phyloP scores from a whole-genome alignment of 2,329 filamentous ascomycete species.

The Malbranchea cinnamomea region DNA sequence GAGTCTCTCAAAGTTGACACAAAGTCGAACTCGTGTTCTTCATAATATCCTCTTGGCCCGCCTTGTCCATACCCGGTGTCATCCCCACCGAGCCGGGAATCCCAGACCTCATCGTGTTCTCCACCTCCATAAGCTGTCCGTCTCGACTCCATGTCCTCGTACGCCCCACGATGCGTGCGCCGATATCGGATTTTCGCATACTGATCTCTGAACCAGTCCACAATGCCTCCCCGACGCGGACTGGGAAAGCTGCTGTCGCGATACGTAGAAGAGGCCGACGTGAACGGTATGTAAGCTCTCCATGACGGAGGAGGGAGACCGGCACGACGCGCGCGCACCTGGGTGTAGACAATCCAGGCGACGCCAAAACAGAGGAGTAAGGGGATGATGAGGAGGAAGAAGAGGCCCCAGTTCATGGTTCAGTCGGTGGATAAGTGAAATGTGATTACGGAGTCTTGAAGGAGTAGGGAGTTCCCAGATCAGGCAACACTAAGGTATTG shows the following conservation, averaged over 20 bases:
- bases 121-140: constrained; percentile 32
- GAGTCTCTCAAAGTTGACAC: constrained; percentile 18
- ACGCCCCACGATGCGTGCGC: constrained; percentile 54
- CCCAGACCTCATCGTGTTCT: constrained; percentile 79
- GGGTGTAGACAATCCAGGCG: constrained; percentile 57
- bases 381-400: constrained; percentile 59
- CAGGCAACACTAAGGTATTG: no score
- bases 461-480: no score
- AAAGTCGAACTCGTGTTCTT: constrained; percentile 58
- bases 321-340: constrained; percentile 55
- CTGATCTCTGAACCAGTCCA: constrained; percentile 59
- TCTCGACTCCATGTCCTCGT: constrained; percentile 41
- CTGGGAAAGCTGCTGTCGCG: constrained; percentile 27
- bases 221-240: constrained; percentile 46
- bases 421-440: not conserved
- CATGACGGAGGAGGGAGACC: constrained; percentile 56
- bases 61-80: constrained; percentile 44
- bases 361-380: constrained; percentile 41
- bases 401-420: constrained; percentile 43
- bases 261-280: constrained; percentile 32
- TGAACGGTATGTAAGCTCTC: constrained; percentile 57
- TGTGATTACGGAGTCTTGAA: not conserved
- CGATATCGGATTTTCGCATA: constrained; percentile 48
- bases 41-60: constrained; percentile 50
- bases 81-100: constrained; percentile 57